phyloP scores from a whole-genome alignment of 139 green algal genomes.

The Chlamydomonas sp. region DNA sequence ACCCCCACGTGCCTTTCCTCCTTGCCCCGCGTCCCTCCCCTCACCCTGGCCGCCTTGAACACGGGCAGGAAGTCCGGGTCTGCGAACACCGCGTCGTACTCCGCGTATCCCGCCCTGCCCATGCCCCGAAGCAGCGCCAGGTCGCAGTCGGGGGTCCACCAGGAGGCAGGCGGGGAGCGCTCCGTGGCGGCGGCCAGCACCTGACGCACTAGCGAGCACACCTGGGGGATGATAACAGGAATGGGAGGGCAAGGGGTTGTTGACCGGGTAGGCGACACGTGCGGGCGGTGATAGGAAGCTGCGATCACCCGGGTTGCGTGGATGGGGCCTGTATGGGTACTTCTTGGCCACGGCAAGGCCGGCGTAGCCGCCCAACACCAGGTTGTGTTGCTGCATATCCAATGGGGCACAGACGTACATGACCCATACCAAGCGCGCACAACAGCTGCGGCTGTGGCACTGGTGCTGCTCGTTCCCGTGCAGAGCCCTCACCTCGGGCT shows the following conservation, averaged over 20 bases:
- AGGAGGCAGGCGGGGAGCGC: constrained; percentile 17
- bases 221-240: background rate
- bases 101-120: constrained; percentile 14
- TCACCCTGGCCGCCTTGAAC: constrained; percentile 16
- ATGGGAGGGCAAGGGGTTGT: background rate
- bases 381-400: too few relatives aligned
- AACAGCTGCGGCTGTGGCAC: too few relatives aligned
- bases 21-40: background rate
- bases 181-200: constrained; percentile 18
- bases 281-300: background rate
- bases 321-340: too few relatives aligned
- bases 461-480: too few relatives aligned
- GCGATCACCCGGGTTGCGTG: too few relatives aligned
- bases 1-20: background rate
- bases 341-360: too few relatives aligned
- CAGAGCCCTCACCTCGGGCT: background rate
- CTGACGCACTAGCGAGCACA: background rate
- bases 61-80: constrained; percentile 17
- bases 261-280: background rate
- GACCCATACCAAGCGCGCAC: too few relatives aligned
- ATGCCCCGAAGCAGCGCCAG: constrained; percentile 26
- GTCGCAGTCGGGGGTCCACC: constrained; percentile 35
- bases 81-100: constrained; percentile 29
- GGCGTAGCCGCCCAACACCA: too few relatives aligned
- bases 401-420: too few relatives aligned